Evolutionary conservation across 1,139 yeast species (phyloP), one percentile per base, ranked within the genome.

Genomic region (Candida sojae): DNA sequence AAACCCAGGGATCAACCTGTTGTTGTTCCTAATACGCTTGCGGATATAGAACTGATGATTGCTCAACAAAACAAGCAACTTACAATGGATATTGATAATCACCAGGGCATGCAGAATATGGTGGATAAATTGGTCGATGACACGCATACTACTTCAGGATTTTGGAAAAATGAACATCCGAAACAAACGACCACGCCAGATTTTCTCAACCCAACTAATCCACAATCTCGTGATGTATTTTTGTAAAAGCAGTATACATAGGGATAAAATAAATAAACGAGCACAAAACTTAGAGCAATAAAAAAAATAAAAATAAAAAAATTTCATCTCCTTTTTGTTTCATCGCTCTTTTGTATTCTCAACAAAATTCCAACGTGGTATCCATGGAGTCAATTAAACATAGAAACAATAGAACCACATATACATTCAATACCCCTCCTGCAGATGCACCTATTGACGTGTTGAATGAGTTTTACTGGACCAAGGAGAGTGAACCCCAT

Each of bases 401-500:
- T 51, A 62, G 79, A 39, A 56, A 54, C 21, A 59, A 66, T 40
- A 65, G 66, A 48, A 57, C 67, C 53, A 67, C 77, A 4, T 75
- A 62, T 54, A 61, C 71, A 23, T 66, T 73, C 49, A 57, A 53
- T 7, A 71, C 79, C 0, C 81, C 81, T 0, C 66, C 78, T 10
- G 79, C 80, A 1, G 77, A 73, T 54, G 60, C 77, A 0, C 63
- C 77, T 1, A 65, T 75, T 26, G 77, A 71, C 40, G 63, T 68
- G 3, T 62, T 75, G 50, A 73, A 75, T 54, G 89, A 86, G 55
- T 91, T 87, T 64, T 87, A 86, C 67, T 88, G 96, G 93, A 89
- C 97, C 0, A 80, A 80, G 48, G 88, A 83, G 46, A 77, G 77
- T 42, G 97, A 91, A 62, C 96, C 96, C 2, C 97, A 91, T 62